Evolutionary conservation across 2,329 filamentous ascomycete species (phyloP).

Genomic region (Scedosporium boydii): DNA sequence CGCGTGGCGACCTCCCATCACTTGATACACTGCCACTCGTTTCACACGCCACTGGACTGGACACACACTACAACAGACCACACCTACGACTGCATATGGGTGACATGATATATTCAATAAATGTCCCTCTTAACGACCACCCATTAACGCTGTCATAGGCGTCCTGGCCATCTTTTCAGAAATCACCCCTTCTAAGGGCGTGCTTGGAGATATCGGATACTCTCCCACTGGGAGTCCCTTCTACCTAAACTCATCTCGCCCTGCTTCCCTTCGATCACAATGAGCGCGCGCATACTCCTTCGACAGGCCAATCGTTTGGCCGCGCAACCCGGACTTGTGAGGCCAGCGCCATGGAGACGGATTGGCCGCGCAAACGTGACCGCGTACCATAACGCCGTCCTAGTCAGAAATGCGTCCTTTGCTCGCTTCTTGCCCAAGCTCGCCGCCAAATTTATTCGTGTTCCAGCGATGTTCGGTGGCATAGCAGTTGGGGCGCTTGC

Average conservation of each 20-base stretch:
- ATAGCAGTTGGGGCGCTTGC: constrained; percentile 78
- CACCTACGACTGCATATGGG: neutral
- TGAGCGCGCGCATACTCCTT: constrained; percentile 6
- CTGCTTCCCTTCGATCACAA: neutral
- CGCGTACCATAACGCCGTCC: constrained; percentile 71
- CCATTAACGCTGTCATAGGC: too few relatives aligned
- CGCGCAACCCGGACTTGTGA: neutral
- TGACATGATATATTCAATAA: neutral
- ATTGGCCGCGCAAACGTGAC: constrained; percentile 39
- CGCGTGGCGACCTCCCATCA: neutral
- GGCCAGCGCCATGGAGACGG: constrained; percentile 1
- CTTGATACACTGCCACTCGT: neutral
- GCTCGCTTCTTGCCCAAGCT: constrained; percentile 68
- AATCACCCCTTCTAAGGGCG: too few relatives aligned
- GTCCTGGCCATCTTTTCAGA: too few relatives aligned
- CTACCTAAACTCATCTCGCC: too few relatives aligned
- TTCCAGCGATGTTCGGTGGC: constrained; percentile 87
- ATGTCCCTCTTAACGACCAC: too few relatives aligned
- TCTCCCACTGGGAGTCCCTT: too few relatives aligned
- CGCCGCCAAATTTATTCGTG: constrained; percentile 76
- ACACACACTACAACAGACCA: neutral
- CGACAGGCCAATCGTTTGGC: constrained; percentile 1
- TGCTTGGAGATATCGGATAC: too few relatives aligned
- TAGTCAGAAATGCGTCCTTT: constrained; percentile 55
- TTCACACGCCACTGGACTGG: neutral